Percentiles rank a stretch among this genome's conserved stretches.
phyloP scores from a whole-genome alignment of 2,329 filamentous ascomycete genomes.

The Penicillium psychrosexuale region DNA sequence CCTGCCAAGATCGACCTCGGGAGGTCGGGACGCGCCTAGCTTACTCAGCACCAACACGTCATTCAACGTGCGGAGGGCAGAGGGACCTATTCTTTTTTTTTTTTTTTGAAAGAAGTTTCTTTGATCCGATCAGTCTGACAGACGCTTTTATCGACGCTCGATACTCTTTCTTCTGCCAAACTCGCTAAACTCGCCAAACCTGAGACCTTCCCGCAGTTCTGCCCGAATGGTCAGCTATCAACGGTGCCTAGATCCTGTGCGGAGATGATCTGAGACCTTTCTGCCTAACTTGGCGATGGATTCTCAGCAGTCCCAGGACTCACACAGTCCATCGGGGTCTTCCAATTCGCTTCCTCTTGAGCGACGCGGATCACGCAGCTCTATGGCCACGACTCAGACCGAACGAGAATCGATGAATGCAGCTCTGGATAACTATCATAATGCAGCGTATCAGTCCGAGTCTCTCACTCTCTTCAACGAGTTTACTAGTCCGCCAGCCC shows the following conservation, averaged over 20 bases:
- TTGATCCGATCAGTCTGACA: neutral
- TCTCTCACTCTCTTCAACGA: constrained; percentile 92
- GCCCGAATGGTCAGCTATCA: constrained; percentile 10
- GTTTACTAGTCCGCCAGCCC: constrained; percentile 65
- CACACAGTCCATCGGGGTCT: constrained; percentile 45
- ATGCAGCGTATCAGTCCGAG: constrained; percentile 77
- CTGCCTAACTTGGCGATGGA: constrained; percentile 30
- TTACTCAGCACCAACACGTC: constrained; percentile 31
- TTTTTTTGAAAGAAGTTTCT: neutral
- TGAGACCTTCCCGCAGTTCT: neutral
- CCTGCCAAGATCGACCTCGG: neutral
- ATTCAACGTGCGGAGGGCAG: constrained; percentile 24
- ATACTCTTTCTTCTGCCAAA: neutral
- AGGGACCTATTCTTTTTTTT: constrained; percentile 2
- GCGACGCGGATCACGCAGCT: constrained; percentile 49
- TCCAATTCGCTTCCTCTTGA: constrained; percentile 46
- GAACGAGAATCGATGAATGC: constrained; percentile 74
- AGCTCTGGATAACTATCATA: constrained; percentile 83
- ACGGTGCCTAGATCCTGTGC: constrained; percentile 1
- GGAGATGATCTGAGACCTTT: constrained; percentile 16
- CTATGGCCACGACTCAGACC: constrained; percentile 50
- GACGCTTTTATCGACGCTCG: neutral
- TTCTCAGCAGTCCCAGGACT: constrained; percentile 37
- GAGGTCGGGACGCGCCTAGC: constrained; percentile 9
- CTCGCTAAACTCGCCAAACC: neutral